phyloP scores from a whole-genome alignment of 2,329 filamentous ascomycete genomes.

The Calonectria pteridis region DNA sequence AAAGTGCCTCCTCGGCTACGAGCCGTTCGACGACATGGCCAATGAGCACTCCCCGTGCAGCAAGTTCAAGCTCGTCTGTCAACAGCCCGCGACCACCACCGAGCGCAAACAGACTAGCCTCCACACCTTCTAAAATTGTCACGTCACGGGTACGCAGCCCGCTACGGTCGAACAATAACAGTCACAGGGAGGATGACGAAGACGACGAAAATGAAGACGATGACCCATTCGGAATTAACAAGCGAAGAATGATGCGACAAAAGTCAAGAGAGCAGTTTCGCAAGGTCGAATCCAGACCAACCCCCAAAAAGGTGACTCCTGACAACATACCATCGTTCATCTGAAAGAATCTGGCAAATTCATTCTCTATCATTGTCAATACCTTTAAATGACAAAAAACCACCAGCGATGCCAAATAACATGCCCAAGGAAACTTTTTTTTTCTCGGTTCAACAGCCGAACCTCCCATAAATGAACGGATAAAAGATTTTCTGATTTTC shows the following conservation, averaged over 20 bases:
- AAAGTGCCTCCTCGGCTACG: slow-evolving; percentile 24
- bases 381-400: not conserved
- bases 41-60: slow-evolving; percentile 29
- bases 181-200: slow-evolving; percentile 27
- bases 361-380: not conserved
- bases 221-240: slow-evolving; percentile 52
- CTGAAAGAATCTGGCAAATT: slow-evolving; percentile 34
- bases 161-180: not conserved
- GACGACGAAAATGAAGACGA: slow-evolving; percentile 45
- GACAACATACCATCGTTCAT: slow-evolving; percentile 54
- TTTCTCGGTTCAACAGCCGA: not conserved
- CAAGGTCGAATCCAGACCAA: slow-evolving; percentile 29
- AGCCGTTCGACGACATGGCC: slow-evolving; percentile 28
- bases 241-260: slow-evolving; percentile 46
- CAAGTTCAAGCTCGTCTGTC: slow-evolving; percentile 19
- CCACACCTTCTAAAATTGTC: slow-evolving; percentile 18
- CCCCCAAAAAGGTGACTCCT: slow-evolving; percentile 35
- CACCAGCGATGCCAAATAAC: not conserved
- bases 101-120: slow-evolving; percentile 11
- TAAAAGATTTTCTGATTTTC: slow-evolving; percentile 28
- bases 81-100: slow-evolving; percentile 15
- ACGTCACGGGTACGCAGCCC: not conserved
- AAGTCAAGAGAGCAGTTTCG: slow-evolving; percentile 47
- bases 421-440: not conserved
- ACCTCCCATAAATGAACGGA: slow-evolving; percentile 7